Percentiles rank a stretch among this genome's conserved stretches.
Conservation (phyloP, 2,329 filamentous ascomycete species). For the Alternaria gansuensis region DNA sequence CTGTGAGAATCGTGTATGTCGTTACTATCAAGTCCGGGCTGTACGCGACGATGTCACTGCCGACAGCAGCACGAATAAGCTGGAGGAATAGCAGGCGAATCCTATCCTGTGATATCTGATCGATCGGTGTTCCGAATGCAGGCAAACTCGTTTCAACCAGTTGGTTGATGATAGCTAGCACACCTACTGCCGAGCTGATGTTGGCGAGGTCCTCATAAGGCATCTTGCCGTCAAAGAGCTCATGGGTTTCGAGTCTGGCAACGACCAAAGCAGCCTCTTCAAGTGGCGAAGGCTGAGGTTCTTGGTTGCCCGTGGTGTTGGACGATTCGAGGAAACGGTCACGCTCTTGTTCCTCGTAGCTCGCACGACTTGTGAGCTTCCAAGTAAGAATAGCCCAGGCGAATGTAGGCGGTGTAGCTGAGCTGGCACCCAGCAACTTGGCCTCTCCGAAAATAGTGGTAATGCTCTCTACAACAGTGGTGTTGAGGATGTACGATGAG, state of each 20-base stretch:
- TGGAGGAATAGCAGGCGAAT: slow-evolving; percentile 73
- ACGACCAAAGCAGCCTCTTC: slow-evolving; percentile 43
- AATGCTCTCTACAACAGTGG: slow-evolving; percentile 74
- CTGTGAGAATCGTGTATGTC: slow-evolving; percentile 69
- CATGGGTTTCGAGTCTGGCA: slow-evolving; percentile 33
- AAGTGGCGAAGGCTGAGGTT: slow-evolving; percentile 31
- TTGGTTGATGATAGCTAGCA: slow-evolving; percentile 40
- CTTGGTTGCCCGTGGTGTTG: slow-evolving; percentile 21
- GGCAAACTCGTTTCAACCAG: slow-evolving; percentile 40
- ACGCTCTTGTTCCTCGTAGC: slow-evolving; percentile 40
- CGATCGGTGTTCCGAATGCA: slow-evolving; percentile 60
- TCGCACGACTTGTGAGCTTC: slow-evolving; percentile 36
- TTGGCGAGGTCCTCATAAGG: slow-evolving; percentile 42
- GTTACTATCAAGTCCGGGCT: slow-evolving; percentile 74
- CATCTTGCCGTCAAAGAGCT: slow-evolving; percentile 39
- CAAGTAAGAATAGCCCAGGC: slow-evolving; percentile 76
- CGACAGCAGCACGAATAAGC: slow-evolving; percentile 72
- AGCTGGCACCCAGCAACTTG: slow-evolving; percentile 61
- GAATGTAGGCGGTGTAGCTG: slow-evolving; percentile 77
- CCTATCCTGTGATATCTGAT: slow-evolving; percentile 66
- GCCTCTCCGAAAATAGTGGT: slow-evolving; percentile 74
- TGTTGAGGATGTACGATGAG: slow-evolving; percentile 73
- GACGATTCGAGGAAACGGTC: slow-evolving; percentile 40
- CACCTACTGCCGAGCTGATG: slow-evolving; percentile 34
- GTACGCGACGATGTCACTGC: slow-evolving; percentile 70